Evolutionary conservation across 2,329 filamentous ascomycete species (phyloP).

Genomic region (Diaporthe sp.): DNA sequence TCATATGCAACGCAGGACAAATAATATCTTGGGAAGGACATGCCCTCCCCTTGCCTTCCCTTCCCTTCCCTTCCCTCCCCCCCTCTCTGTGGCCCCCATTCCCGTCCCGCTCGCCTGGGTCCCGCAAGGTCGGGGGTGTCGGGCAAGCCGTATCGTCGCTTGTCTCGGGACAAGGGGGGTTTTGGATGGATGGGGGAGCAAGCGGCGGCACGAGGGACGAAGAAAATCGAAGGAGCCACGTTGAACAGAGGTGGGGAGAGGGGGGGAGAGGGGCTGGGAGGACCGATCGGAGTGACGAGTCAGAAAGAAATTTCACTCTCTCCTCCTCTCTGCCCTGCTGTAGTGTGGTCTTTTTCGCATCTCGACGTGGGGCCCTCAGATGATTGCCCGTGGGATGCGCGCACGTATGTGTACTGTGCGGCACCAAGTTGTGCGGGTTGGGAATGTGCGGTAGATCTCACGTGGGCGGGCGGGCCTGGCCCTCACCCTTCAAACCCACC

Average conservation of each 20-base stretch:
- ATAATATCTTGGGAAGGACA: background rate
- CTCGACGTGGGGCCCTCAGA: background rate
- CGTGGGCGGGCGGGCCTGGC: conserved; percentile 23
- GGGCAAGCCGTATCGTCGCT: conserved; percentile 24
- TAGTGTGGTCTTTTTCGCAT: background rate
- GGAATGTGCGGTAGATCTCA: conserved; percentile 24
- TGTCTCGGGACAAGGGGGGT: conserved; percentile 22
- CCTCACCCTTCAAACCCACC: background rate
- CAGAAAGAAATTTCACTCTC: conserved; percentile 1
- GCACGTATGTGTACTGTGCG: background rate
- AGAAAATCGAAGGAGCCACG: background rate
- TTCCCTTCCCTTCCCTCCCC: background rate
- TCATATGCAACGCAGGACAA: conserved; percentile 14
- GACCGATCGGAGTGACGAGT: conserved; percentile 16
- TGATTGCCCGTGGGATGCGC: conserved; percentile 2
- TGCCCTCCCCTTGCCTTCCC: background rate
- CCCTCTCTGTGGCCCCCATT: background rate
- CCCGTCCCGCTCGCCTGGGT: conserved; percentile 14
- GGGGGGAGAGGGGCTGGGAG: background rate
- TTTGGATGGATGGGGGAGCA: background rate
- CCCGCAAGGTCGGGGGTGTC: conserved; percentile 25
- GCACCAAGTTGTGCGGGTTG: background rate
- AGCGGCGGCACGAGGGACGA: background rate
- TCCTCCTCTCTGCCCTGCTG: background rate
- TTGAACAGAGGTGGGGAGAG: conserved; percentile 2